Evolutionary conservation across 2,329 filamentous ascomycete species (phyloP), one percentile per base, ranked within the genome.

Genomic region (Aphanocladium album): DNA sequence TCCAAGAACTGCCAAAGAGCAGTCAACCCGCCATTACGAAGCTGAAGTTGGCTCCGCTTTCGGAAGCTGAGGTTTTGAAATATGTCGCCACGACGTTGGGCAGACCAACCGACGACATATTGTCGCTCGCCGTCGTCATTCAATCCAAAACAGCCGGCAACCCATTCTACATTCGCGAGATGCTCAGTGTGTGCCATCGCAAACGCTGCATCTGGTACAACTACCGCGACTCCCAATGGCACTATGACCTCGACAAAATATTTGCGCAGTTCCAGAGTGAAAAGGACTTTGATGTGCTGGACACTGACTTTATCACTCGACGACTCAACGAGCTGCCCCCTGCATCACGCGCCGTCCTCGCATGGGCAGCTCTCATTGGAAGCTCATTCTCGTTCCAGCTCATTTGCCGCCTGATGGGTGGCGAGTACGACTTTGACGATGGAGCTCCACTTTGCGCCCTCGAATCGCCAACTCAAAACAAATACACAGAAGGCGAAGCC

Each of bases 171-270:
- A 89, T 96, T 72, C 83, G 91, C 60, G 91, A 96, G 74, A 96
- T 97, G 83, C 82, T 97, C 5, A 90, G 90, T 69, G 88, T 89
- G 3, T 96, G 91, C 71, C 88, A 96, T 71, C 86, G 90, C 45
- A 95, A 91, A 70, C 88, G 88, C 66, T 96, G 90, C 71, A 89
- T 97, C 54, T 96, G 88, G 84, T 97, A 96, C 73, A 91, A 92
- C 63, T 96, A 95, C 80, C 87, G 86, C 66, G 85, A 89, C 64
- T 90, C 87, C 51, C 82, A 83, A 50, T 98, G 93, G 93, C 82
- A 89, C 49, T 97, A 88, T 70, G 89, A 96, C 69, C 77, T 97
- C 12, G 92, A 97, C 72, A 86, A 84, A 64, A 85, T 97, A 1
- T 96, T 96, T 69, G 86, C 89, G 51, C 87, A 96, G 64, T 96